phyloP scores from a whole-genome alignment of 208 protist genomes.

The Trichomonas tenax region DNA sequence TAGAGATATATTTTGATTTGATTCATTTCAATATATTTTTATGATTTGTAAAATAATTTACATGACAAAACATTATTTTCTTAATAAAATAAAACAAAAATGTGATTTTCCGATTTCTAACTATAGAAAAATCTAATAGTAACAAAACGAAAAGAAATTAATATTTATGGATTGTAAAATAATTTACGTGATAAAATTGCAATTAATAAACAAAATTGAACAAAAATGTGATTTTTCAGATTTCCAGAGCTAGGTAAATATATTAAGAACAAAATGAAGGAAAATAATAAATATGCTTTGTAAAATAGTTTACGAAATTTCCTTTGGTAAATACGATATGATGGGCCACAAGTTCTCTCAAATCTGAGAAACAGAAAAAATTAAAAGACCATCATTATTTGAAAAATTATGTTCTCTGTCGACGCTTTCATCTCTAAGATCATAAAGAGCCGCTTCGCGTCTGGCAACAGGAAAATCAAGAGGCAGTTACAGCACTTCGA shows the following conservation, averaged over 20 bases:
- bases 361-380: background rate
- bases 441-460: background rate
- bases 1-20: background rate
- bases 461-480: background rate
- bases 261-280: too few relatives aligned
- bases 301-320: too few relatives aligned
- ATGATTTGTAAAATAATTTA: background rate
- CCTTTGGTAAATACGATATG: too few relatives aligned
- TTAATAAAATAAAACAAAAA: background rate
- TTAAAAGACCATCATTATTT: background rate
- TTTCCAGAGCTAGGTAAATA: too few relatives aligned
- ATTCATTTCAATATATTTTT: background rate
- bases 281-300: too few relatives aligned
- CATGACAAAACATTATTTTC: background rate
- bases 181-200: too few relatives aligned
- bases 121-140: too few relatives aligned
- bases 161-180: too few relatives aligned
- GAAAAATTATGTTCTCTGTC: background rate
- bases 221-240: too few relatives aligned
- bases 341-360: background rate
- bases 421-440: background rate
- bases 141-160: too few relatives aligned
- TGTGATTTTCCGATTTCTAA: too few relatives aligned
- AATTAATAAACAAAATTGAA: too few relatives aligned
- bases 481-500: background rate